These are phyloP conservation scores for Pythium oligandrum DNA, from an alignment of 352 stramenopile genomes.

Conservation along the genomic window DNA sequence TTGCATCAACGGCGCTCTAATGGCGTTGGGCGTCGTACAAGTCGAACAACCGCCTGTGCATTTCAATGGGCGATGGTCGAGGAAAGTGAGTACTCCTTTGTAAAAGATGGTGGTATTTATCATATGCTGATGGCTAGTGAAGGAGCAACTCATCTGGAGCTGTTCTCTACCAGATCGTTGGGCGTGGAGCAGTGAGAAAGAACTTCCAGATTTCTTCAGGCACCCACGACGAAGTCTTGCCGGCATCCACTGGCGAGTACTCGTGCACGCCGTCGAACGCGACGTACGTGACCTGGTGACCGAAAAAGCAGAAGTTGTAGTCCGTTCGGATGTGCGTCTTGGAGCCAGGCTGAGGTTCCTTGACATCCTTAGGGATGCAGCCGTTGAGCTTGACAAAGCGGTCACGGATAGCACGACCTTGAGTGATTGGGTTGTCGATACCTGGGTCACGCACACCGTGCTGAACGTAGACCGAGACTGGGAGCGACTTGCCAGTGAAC, in stretches of 20 bases:
- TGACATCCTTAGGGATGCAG: slow-evolving; percentile 15
- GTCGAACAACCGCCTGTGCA: too few species aligned
- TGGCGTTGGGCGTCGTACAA: too few species aligned
- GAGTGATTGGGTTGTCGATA: slow-evolving; percentile 18
- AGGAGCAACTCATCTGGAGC: too few species aligned
- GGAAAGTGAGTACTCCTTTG: too few species aligned
- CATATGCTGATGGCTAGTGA: too few species aligned
- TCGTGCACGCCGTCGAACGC: slow-evolving; percentile 31
- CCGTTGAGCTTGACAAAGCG: slow-evolving; percentile 24
- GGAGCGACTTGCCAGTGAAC: slow-evolving; percentile 8
- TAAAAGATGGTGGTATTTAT: too few species aligned
- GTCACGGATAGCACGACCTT: slow-evolving; percentile 23
- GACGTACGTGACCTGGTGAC: slow-evolving; percentile 19
- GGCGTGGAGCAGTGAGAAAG: slow-evolving; percentile 6
- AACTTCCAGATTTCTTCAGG: slow-evolving; percentile 22
- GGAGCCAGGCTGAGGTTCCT: slow-evolving; percentile 16
- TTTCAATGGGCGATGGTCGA: too few species aligned
- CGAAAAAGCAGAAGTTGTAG: slow-evolving; percentile 19
- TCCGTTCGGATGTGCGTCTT: slow-evolving; percentile 23
- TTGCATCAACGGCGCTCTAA: too few species aligned
- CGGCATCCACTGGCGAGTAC: slow-evolving; percentile 21
- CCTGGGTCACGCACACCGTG: slow-evolving; percentile 23
- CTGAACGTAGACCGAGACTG: slow-evolving; percentile 18
- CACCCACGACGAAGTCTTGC: slow-evolving; percentile 18
- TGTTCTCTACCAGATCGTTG: too few species aligned